A percentile compares a stretch with the other conserved stretches of the same genome.
Conservation (phyloP, 306 rosid species). For the Casuarina glauca region DNA sequence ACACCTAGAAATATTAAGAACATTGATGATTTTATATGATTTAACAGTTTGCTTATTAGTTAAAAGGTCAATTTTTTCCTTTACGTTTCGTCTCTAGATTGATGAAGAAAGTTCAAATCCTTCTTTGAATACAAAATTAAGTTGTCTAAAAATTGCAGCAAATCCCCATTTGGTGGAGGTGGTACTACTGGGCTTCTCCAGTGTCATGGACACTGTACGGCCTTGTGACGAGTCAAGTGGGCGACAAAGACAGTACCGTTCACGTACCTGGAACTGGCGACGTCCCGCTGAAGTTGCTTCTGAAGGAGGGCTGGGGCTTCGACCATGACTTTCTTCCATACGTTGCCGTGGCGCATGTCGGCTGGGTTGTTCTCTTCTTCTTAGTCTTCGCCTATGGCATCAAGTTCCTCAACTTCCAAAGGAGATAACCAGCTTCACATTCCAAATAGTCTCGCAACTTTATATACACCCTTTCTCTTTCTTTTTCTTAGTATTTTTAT, state of each 20-base stretch:
- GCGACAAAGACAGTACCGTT: constrained; percentile 30
- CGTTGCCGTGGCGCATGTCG: constrained; percentile 46
- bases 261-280: constrained; percentile 29
- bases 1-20: too few relatives aligned
- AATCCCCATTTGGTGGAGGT: constrained; percentile 88
- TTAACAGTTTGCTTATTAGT: too few relatives aligned
- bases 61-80: not conserved
- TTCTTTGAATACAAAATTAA: not conserved
- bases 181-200: constrained; percentile 85
- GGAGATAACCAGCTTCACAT: constrained; percentile 31
- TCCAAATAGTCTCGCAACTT: not conserved
- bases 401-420: constrained; percentile 63
- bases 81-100: too few relatives aligned
- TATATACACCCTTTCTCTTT: not conserved
- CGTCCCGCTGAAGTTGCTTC: constrained; percentile 36
- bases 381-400: constrained; percentile 68
- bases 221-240: constrained; percentile 52
- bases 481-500: too few relatives aligned
- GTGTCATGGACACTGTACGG: constrained; percentile 84
- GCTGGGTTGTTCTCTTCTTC: constrained; percentile 46
- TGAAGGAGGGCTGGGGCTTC: constrained; percentile 42
- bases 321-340: constrained; percentile 47
- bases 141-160: constrained; percentile 37
- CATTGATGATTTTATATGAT: too few relatives aligned
- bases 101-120: too few relatives aligned